phyloP scores from a whole-genome alignment of 2,329 filamentous ascomycete species.

The Alternaria angustiovoidea region DNA sequence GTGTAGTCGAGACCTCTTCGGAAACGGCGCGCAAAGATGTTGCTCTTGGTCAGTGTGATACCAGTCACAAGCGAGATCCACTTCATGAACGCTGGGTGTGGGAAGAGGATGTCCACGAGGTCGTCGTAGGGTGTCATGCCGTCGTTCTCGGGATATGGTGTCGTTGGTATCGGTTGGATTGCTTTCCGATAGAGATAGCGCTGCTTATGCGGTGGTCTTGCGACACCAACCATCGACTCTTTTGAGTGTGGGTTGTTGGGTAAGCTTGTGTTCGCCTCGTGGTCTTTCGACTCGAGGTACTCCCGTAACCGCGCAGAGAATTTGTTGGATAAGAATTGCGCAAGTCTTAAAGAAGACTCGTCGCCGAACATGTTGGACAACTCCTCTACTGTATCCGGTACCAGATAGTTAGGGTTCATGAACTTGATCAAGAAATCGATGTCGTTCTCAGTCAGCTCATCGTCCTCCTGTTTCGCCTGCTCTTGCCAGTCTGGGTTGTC shows the following conservation, averaged over 20 bases:
- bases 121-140: conserved; percentile 67
- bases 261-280: conserved; percentile 56
- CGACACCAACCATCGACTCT: conserved; percentile 64
- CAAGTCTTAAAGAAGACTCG: conserved; percentile 82
- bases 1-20: conserved; percentile 89
- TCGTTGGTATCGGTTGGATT: conserved; percentile 50
- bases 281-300: conserved; percentile 68
- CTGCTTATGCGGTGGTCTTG: conserved; percentile 92
- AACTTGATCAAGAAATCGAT: conserved; percentile 91
- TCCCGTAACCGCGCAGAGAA: conserved; percentile 76
- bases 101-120: conserved; percentile 81
- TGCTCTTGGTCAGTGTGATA: conserved; percentile 74
- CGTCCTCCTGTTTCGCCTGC: conserved; percentile 56
- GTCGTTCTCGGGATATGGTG: conserved; percentile 42
- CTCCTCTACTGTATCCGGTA: conserved; percentile 87
- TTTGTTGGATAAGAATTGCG: conserved; percentile 78
- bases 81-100: conserved; percentile 84
- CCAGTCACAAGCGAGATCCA: conserved; percentile 88
- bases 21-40: conserved; percentile 86
- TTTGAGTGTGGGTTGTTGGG: conserved; percentile 43
- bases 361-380: conserved; percentile 81
- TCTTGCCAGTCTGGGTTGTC: conserved; percentile 47
- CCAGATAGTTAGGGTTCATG: conserved; percentile 88
- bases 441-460: conserved; percentile 76
- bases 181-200: conserved; percentile 83